These are phyloP conservation scores for Populus davidiana DNA, from an alignment of 345 rosid species.

Conservation along the genomic window DNA sequence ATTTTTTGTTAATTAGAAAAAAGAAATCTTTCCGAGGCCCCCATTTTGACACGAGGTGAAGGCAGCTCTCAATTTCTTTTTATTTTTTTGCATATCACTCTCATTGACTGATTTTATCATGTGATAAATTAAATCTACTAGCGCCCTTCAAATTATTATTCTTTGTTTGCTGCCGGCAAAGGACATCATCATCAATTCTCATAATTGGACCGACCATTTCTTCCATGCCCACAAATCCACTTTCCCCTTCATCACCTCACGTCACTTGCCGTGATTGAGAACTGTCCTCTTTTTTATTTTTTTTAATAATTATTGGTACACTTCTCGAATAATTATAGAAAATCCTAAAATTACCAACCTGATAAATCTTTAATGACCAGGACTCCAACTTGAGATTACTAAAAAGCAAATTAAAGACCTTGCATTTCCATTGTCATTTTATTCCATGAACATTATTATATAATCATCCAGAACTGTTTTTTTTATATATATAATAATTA, in stretches of 20 bases:
- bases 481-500: too few relatives aligned
- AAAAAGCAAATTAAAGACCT: too few relatives aligned
- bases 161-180: not conserved
- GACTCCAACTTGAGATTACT: too few relatives aligned
- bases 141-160: not conserved
- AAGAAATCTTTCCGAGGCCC: not conserved
- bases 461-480: too few relatives aligned
- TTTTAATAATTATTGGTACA: too few relatives aligned
- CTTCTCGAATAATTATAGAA: too few relatives aligned
- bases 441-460: not conserved
- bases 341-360: too few relatives aligned
- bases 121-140: not conserved
- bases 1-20: not conserved
- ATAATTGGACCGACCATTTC: slow-evolving; percentile 6
- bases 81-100: not conserved
- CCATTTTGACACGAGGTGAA: not conserved
- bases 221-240: not conserved
- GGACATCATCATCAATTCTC: not conserved
- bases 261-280: not conserved
- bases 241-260: not conserved
- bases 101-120: not conserved
- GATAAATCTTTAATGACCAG: too few relatives aligned
- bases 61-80: too few relatives aligned
- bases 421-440: not conserved
- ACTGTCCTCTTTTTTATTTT: not conserved